phyloP scores from a whole-genome alignment of 2,329 filamentous ascomycete species.

The Orbilia quercus region DNA sequence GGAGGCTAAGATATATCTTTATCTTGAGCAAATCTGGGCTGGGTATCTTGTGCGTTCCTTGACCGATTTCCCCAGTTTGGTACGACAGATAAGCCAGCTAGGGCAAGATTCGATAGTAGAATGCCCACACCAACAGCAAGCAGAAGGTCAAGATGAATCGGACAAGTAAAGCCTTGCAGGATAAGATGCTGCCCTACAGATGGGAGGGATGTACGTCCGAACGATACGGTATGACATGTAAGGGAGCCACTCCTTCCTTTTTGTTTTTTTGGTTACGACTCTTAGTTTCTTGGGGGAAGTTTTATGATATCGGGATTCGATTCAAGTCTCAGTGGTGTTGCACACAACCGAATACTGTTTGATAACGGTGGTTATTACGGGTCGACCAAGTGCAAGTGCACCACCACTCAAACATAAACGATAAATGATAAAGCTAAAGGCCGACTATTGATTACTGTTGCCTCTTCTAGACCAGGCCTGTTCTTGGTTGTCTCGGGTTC shows the following conservation, averaged over 20 bases:
- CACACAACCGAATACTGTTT: slow-evolving; percentile 48
- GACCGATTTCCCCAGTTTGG: slow-evolving; percentile 21
- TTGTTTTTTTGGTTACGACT: slow-evolving; percentile 9
- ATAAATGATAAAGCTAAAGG: slow-evolving; percentile 43
- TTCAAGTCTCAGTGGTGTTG: slow-evolving; percentile 37
- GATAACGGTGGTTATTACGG: slow-evolving; percentile 26
- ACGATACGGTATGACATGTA: slow-evolving; percentile 18
- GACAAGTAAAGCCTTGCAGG: slow-evolving; percentile 45
- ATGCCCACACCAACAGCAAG: slow-evolving; percentile 9
- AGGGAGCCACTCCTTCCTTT: slow-evolving; percentile 1
- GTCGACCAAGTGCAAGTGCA: background rate
- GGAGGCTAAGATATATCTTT: slow-evolving; percentile 43
- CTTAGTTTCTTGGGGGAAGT: background rate
- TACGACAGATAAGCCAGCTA: slow-evolving; percentile 3
- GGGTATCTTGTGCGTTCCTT: slow-evolving; percentile 18
- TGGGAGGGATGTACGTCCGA: slow-evolving; percentile 13
- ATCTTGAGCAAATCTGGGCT: slow-evolving; percentile 22
- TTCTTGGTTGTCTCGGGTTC: slow-evolving; percentile 45
- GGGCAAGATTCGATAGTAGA: slow-evolving; percentile 2
- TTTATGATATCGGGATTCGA: slow-evolving; percentile 30
- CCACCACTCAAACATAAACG: slow-evolving; percentile 29
- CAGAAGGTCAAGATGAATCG: slow-evolving; percentile 19
- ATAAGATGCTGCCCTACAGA: slow-evolving; percentile 25
- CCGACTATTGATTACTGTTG: slow-evolving; percentile 41
- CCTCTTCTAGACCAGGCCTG: slow-evolving; percentile 43